These are phyloP conservation scores for Aspergillus japonicus DNA, from an alignment of 2,329 filamentous ascomycete genomes.

Conservation along the genomic window DNA sequence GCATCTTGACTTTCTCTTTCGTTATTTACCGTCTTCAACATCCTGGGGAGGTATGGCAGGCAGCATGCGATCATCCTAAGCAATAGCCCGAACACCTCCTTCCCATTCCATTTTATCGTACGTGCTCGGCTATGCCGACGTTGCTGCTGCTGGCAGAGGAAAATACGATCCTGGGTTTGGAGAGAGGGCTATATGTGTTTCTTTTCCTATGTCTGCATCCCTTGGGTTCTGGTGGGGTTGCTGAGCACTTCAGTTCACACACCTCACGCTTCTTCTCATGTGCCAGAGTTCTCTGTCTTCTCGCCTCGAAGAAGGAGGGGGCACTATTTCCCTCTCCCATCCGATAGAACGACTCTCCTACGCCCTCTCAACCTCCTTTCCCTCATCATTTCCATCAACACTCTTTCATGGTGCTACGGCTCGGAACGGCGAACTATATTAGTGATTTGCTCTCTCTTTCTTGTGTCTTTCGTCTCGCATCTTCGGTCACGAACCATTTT, in stretches of 20 bases:
- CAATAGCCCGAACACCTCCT: slow-evolving; percentile 14
- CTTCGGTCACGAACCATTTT: slow-evolving; percentile 26
- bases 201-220: slow-evolving; percentile 16
- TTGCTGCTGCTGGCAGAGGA: slow-evolving; percentile 19
- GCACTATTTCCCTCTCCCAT: slow-evolving; percentile 3
- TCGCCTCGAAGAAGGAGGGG: slow-evolving; percentile 15
- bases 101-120: slow-evolving; percentile 15
- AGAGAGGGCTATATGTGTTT: slow-evolving; percentile 18
- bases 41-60: slow-evolving; percentile 18
- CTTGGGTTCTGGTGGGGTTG: slow-evolving; percentile 6
- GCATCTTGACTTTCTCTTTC: slow-evolving; percentile 19
- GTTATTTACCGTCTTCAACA: slow-evolving; percentile 18
- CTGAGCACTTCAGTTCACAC: slow-evolving; percentile 9
- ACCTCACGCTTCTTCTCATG: slow-evolving; percentile 7
- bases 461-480: slow-evolving; percentile 18
- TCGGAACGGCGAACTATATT: slow-evolving; percentile 38
- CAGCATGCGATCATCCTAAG: slow-evolving; percentile 20
- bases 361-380: slow-evolving; percentile 20
- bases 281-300: slow-evolving; percentile 12
- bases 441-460: slow-evolving; percentile 19
- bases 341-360: slow-evolving; percentile 25
- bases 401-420: slow-evolving; percentile 39
- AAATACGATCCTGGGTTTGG: slow-evolving; percentile 14
- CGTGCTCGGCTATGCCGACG: slow-evolving; percentile 18
- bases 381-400: slow-evolving; percentile 24